A percentile compares a stretch with the other conserved stretches of the same genome.
Conservation (phyloP, 106 monocot genomes). For the Allium sativum region DNA sequence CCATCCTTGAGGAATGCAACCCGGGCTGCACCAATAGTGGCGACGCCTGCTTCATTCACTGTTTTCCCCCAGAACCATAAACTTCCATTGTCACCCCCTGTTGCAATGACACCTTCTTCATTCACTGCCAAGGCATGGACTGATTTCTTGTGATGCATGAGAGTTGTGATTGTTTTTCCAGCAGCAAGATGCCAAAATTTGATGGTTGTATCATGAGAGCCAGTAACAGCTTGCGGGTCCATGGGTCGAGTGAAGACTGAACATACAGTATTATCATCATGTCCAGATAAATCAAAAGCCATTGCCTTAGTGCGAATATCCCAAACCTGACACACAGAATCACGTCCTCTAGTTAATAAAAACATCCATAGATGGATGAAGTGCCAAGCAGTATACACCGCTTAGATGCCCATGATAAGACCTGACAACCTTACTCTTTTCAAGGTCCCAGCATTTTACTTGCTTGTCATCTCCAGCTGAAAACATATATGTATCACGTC, state of each 20-base stretch:
- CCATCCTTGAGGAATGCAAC: no score
- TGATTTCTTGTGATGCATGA: slow-evolving; percentile 96
- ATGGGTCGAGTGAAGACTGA: slow-evolving; percentile 91
- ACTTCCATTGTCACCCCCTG: background rate
- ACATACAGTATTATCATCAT: slow-evolving; percentile 93
- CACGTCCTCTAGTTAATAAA: slow-evolving; percentile 91
- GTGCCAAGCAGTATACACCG: slow-evolving; percentile 93
- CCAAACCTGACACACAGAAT: slow-evolving; percentile 99
- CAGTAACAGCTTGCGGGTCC: slow-evolving; percentile 97
- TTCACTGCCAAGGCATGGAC: slow-evolving; percentile 76
- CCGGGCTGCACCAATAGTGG: no score
- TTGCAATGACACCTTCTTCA: background rate
- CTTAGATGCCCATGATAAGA: slow-evolving; percentile 97
- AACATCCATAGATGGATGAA: slow-evolving; percentile 91
- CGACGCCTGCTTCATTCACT: no score
- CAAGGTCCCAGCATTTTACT: slow-evolving; percentile 98
- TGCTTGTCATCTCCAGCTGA: slow-evolving; percentile 99
- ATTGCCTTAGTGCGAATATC: slow-evolving; percentile 92
- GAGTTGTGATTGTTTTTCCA: slow-evolving; percentile 85
- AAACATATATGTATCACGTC: slow-evolving; percentile 88
- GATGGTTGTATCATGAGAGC: slow-evolving; percentile 95
- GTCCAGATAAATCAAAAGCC: slow-evolving; percentile 92
- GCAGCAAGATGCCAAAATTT: slow-evolving; percentile 98
- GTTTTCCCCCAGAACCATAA: no score
- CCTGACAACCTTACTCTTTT: slow-evolving; percentile 86